Evolutionary conservation across 257 asterid genomes (phyloP).

Genomic region (Nicotiana attenuata): DNA sequence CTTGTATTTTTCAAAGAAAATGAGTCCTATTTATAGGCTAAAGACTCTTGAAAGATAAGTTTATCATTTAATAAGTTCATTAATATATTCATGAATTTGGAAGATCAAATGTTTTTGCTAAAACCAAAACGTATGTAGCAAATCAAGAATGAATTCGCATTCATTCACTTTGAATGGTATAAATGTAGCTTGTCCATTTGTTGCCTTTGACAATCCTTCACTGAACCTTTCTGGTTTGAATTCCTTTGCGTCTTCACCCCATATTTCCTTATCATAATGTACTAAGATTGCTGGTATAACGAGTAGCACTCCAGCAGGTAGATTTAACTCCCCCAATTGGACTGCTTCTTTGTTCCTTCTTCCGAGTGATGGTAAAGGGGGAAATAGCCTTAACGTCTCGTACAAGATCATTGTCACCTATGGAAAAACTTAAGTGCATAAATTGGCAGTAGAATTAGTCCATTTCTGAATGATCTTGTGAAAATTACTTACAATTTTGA

Average conservation of each 20-base stretch:
- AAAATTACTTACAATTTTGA: slow-evolving; percentile 27
- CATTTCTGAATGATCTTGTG: no score
- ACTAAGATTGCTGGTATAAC: slow-evolving; percentile 17
- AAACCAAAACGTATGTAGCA: no score
- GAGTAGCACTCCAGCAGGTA: slow-evolving; percentile 13
- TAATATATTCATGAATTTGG: no score
- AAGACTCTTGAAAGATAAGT: no score
- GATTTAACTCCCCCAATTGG: slow-evolving; percentile 8
- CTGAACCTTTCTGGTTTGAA: slow-evolving; percentile 28
- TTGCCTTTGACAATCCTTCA: slow-evolving; percentile 8
- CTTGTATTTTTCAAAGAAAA: no score
- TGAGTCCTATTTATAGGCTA: no score
- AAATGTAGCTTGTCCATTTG: slow-evolving; percentile 16
- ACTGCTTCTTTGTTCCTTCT: slow-evolving; percentile 13
- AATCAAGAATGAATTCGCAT: no score
- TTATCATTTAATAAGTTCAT: no score
- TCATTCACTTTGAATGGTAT: slow-evolving; percentile 13
- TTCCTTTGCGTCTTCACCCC: slow-evolving; percentile 35
- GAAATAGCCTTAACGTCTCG: slow-evolving; percentile 27
- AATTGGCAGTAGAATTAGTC: not conserved
- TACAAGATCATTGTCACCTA: slow-evolving; percentile 17
- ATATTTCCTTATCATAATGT: slow-evolving; percentile 22
- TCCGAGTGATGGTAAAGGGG: slow-evolving; percentile 8
- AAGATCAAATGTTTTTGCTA: no score
- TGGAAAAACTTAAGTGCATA: not conserved